Base-by-base conservation (phyloP, 73 alveolate genomes). In the Blepharisma stoltei region DNA sequence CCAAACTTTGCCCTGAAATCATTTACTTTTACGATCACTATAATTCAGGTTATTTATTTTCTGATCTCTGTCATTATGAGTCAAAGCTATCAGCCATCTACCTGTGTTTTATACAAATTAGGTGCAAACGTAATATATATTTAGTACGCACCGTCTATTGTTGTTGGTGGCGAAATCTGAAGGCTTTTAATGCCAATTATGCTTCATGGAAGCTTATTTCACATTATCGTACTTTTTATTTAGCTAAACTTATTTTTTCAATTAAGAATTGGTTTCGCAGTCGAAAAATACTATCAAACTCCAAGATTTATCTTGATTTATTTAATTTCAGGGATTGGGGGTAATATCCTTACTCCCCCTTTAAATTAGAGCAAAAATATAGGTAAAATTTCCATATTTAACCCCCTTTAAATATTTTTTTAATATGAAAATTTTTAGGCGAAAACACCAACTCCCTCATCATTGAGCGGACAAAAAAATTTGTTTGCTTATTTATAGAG, bases 121-220 rank as follows among this genome's bases (percentile, higher is more conserved):
- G 73, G 73, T 8, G 73, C 73, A 25, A 60, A 18, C 2, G 73
- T 60, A 60, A 60, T 14, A 60, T 14, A 0, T 14, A 60, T 14
- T 8, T 60, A 60, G 73, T 18, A 60, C 73, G 45, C 23, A 38
- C 37, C 48, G 5, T 9, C 18, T 60, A 25, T 60, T 9, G 23
- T 60, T 60, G 73, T 14, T 14, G 45, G 23, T 14, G 18, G 23
- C 14, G 49, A 60, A 38, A 14, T 60, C 23, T 60, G 46, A 9
- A 60, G 73, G 45, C 73, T 60, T 60, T 60, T 60, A 8, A 60
- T 11, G 2, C 46, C 73, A 9, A 18, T 60, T 14, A 1, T 60
- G 38, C 73, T 60, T 60, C 73, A 60, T 60, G 73, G 73, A n/a
- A 60, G 45, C 23, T n/a, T 25, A 14, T 14, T 60, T n/a, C 73